Percentiles rank a stretch among this genome's conserved stretches.
phyloP scores from a whole-genome alignment of 495 filamentous ascomycete species.

The Oleoguttula mirabilis region DNA sequence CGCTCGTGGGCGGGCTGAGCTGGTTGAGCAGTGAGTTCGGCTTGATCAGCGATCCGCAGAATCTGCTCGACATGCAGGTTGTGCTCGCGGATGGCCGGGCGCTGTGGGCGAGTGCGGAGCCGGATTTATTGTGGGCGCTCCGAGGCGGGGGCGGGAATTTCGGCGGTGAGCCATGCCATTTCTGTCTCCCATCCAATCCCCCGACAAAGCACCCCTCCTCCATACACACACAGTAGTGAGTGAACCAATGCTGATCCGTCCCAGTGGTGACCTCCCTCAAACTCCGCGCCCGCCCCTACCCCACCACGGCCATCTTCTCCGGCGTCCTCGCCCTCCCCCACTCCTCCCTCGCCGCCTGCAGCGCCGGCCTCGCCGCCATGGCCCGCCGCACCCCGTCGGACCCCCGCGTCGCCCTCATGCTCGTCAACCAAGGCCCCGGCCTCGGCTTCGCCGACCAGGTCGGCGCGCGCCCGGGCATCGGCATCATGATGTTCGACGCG shows the following conservation, averaged over 20 bases:
- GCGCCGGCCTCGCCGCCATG: slow-evolving; percentile 20
- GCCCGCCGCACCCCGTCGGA: slow-evolving; percentile 13
- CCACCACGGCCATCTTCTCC: slow-evolving; percentile 16
- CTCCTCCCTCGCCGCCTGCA: slow-evolving; percentile 11
- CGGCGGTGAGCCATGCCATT: slow-evolving; percentile 7
- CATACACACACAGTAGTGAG: no score
- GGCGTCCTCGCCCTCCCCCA: slow-evolving; percentile 20
- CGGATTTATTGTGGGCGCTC: slow-evolving; percentile 27
- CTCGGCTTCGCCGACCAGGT: slow-evolving; percentile 9
- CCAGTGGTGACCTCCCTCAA: slow-evolving; percentile 22
- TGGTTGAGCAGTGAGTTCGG: slow-evolving; percentile 27
- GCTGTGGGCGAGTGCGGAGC: slow-evolving; percentile 26
- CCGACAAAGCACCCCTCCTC: no score
- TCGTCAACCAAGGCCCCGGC: slow-evolving; percentile 20
- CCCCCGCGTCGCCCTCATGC: slow-evolving; percentile 24
- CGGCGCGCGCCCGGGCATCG: slow-evolving; percentile 17
- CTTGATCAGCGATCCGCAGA: slow-evolving; percentile 25
- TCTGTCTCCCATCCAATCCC: not conserved
- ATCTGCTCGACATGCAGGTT: slow-evolving; percentile 27
- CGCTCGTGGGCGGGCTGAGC: slow-evolving; percentile 24
- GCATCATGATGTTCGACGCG: slow-evolving; percentile 24
- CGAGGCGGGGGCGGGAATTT: slow-evolving; percentile 26
- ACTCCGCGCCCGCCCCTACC: slow-evolving; percentile 21
- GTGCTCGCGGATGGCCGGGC: slow-evolving; percentile 21
- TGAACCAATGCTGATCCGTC: not conserved